phyloP scores from a whole-genome alignment of 805 yeast genomes.

The Yamadazyma philogaea region DNA sequence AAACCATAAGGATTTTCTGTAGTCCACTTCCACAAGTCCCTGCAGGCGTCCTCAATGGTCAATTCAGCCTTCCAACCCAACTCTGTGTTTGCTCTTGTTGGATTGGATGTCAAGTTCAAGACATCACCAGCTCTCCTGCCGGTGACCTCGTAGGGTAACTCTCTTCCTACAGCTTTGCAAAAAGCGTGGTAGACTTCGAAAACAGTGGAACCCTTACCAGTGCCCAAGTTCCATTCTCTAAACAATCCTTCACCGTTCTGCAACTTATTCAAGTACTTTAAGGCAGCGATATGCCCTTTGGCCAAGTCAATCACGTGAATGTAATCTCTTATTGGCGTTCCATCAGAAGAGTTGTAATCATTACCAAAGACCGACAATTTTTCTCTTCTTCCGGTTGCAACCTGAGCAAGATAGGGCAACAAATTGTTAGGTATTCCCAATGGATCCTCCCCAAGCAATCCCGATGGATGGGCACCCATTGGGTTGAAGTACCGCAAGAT shows the following conservation, averaged over 20 bases:
- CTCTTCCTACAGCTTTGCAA: slow-evolving; percentile 59
- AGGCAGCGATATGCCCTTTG: slow-evolving; percentile 70
- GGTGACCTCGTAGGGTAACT: slow-evolving; percentile 61
- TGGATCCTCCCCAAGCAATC: slow-evolving; percentile 78
- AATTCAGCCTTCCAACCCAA: slow-evolving; percentile 60
- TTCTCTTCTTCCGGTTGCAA: slow-evolving; percentile 68
- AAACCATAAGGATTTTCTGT: slow-evolving; percentile 64
- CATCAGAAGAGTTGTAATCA: slow-evolving; percentile 70
- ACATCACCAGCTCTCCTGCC: slow-evolving; percentile 78
- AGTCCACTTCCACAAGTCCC: slow-evolving; percentile 78
- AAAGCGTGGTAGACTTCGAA: slow-evolving; percentile 67
- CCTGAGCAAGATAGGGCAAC: slow-evolving; percentile 73
- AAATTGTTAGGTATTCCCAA: slow-evolving; percentile 73
- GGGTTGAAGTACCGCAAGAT: slow-evolving; percentile 79
- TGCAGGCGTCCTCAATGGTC: slow-evolving; percentile 60
- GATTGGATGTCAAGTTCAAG: slow-evolving; percentile 67
- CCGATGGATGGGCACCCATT: slow-evolving; percentile 83
- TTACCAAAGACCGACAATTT: slow-evolving; percentile 67
- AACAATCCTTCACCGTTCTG: slow-evolving; percentile 45
- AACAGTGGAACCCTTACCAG: slow-evolving; percentile 79
- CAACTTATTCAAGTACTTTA: slow-evolving; percentile 46
- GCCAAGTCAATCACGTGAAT: slow-evolving; percentile 81
- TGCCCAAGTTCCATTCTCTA: slow-evolving; percentile 81
- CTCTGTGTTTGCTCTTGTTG: slow-evolving; percentile 63
- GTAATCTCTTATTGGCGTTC: slow-evolving; percentile 80